Conservation (phyloP, 139 green algal species). For the Eudorina sp. region DNA sequence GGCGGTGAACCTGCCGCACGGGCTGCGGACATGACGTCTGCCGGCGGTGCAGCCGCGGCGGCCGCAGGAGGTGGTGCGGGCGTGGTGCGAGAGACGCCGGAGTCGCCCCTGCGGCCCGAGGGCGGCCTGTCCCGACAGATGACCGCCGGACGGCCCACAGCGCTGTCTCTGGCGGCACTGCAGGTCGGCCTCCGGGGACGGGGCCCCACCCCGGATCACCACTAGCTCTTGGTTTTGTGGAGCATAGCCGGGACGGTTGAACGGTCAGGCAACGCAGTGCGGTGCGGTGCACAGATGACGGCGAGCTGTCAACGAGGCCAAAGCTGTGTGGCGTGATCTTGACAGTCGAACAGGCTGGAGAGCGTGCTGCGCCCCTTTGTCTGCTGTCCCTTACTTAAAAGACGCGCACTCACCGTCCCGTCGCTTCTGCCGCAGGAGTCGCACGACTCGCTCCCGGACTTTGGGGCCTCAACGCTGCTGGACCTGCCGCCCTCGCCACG, state of each 20-base stretch:
- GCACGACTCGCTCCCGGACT: slow-evolving; percentile 37
- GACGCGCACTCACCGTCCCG: too few relatives aligned
- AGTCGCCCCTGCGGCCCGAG: not conserved
- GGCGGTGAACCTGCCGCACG: not conserved
- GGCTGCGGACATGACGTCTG: not conserved
- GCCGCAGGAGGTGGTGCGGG: not conserved
- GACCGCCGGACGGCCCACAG: not conserved
- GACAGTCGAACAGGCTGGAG: too few relatives aligned
- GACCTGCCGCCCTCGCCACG: slow-evolving; percentile 54
- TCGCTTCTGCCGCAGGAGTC: slow-evolving; percentile 13
- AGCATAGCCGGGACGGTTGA: too few relatives aligned
- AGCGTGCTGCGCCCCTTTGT: too few relatives aligned
- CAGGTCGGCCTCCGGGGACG: too few relatives aligned
- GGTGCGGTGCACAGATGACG: too few relatives aligned
- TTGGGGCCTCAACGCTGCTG: slow-evolving; percentile 17
- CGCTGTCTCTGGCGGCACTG: not conserved
- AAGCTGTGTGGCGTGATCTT: too few relatives aligned
- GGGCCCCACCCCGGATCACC: too few relatives aligned
- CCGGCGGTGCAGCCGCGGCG: not conserved
- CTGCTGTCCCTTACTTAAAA: too few relatives aligned
- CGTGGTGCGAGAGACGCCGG: not conserved
- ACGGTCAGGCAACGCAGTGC: too few relatives aligned
- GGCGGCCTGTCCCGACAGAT: not conserved
- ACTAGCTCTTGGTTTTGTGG: too few relatives aligned
- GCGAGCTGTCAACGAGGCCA: too few relatives aligned